Conservation (phyloP, 1,284 basidiomycete species). For the Trametes polyzona region DNA sequence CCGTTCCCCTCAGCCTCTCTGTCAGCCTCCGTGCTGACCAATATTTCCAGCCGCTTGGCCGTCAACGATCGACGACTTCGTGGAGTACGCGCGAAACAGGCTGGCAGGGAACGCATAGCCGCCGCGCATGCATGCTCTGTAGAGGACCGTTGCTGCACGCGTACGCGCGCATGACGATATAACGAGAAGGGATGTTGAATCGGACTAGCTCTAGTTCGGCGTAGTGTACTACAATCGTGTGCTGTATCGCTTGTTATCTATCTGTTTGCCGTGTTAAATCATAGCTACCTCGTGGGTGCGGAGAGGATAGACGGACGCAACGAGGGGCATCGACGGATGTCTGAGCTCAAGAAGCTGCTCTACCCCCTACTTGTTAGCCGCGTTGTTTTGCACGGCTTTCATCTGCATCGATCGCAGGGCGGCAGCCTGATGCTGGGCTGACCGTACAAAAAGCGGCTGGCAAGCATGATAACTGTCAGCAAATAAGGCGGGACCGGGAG, state of each 20-base stretch:
- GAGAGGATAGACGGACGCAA: no score
- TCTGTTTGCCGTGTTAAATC: neutral
- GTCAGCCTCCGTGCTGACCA: neutral
- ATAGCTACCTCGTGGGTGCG: neutral
- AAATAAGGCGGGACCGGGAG: no score
- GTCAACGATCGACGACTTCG: constrained; percentile 87
- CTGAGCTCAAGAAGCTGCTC: no score
- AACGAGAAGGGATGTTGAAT: neutral
- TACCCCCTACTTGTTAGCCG: no score
- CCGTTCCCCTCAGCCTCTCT: neutral
- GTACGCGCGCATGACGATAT: no score
- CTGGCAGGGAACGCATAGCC: constrained; percentile 16
- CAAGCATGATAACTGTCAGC: no score
- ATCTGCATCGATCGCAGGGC: no score
- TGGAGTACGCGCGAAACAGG: constrained; percentile 65
- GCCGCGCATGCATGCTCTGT: neutral
- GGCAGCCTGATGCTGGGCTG: no score
- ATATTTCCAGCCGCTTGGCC: constrained; percentile 77
- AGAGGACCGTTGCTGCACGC: no score
- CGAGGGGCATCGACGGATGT: no score
- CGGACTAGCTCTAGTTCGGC: neutral
- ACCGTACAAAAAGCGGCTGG: no score
- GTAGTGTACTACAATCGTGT: neutral
- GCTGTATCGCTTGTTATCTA: constrained; percentile 1
- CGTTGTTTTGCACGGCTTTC: no score